Evolutionary conservation across 2,329 filamentous ascomycete species (phyloP).

Genomic region (Ophiocordyceps camponoti-saundersi): DNA sequence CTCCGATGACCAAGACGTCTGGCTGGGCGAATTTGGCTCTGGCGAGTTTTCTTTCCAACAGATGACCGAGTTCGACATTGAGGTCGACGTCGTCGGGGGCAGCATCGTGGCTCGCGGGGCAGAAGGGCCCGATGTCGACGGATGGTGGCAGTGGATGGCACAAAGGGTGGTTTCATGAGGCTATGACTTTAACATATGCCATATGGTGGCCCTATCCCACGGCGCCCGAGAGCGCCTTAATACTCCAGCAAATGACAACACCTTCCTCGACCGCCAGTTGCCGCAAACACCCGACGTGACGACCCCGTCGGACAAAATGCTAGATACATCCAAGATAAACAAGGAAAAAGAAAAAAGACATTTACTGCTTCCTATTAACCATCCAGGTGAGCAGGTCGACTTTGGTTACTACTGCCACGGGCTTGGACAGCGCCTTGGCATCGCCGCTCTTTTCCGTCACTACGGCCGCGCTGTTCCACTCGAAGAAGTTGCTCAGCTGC

Average conservation of each 20-base stretch:
- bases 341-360: background rate
- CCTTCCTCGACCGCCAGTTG: too few species aligned
- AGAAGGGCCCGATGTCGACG: constrained; percentile 39
- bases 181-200: background rate
- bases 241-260: background rate
- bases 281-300: background rate
- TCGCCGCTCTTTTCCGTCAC: constrained; percentile 61
- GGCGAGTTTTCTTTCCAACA: constrained; percentile 64
- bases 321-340: background rate
- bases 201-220: too few species aligned
- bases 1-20: constrained; percentile 60
- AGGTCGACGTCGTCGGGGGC: constrained; percentile 62
- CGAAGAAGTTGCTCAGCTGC: constrained; percentile 79
- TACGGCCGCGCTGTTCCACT: constrained; percentile 94
- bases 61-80: constrained; percentile 69
- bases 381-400: constrained; percentile 90
- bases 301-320: background rate
- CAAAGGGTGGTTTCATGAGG: constrained; percentile 39
- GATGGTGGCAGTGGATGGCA: constrained; percentile 87
- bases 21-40: constrained; percentile 68
- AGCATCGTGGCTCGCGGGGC: constrained; percentile 48
- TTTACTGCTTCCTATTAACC: constrained; percentile 40
- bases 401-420: constrained; percentile 86
- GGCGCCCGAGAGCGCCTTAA: too few species aligned
- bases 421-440: constrained; percentile 46